Evolutionary conservation across 352 stramenopile species (phyloP).

Genomic region (Phytophthora sp.): DNA sequence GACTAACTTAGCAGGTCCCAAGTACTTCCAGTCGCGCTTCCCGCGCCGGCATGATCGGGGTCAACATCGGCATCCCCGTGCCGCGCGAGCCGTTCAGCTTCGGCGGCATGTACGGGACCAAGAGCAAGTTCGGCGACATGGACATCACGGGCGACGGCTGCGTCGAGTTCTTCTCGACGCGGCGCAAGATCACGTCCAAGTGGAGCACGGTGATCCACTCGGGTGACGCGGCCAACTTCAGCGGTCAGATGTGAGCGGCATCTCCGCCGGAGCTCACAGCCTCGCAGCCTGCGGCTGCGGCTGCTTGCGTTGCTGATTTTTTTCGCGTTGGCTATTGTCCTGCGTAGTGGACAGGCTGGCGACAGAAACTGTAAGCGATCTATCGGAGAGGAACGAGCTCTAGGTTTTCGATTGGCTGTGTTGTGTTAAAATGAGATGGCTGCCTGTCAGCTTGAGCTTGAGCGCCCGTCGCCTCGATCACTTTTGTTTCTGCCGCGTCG

Average conservation of each 20-base stretch:
- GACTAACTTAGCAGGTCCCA: too few species aligned
- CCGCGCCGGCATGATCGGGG: conserved; percentile 94
- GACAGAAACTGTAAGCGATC: conserved; percentile 21
- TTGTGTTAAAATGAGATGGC: conserved; percentile 17
- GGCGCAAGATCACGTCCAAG: conserved; percentile 97
- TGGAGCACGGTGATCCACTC: conserved; percentile 77
- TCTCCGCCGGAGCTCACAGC: too few species aligned
- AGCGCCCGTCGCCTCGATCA: background rate
- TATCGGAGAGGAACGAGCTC: background rate
- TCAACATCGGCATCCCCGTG: conserved; percentile 97
- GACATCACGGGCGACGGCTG: conserved; percentile 98
- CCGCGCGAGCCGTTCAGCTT: conserved; percentile 97
- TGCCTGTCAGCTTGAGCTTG: background rate
- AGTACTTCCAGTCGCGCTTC: conserved; percentile 95
- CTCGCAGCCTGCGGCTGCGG: too few species aligned
- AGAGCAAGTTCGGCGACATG: conserved; percentile 98
- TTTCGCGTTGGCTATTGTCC: conserved; percentile 2
- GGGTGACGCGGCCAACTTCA: conserved; percentile 74
- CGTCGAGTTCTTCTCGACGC: conserved; percentile 98
- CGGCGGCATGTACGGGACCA: conserved; percentile 96
- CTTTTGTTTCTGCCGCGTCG: background rate
- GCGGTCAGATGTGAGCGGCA: conserved; percentile 65
- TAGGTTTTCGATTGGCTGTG: conserved; percentile 10
- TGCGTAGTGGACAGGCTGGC: background rate
- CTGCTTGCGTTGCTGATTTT: conserved; percentile 16